Conservation (phyloP, 2,329 filamentous ascomycete species). For the Didymella exigua region DNA sequence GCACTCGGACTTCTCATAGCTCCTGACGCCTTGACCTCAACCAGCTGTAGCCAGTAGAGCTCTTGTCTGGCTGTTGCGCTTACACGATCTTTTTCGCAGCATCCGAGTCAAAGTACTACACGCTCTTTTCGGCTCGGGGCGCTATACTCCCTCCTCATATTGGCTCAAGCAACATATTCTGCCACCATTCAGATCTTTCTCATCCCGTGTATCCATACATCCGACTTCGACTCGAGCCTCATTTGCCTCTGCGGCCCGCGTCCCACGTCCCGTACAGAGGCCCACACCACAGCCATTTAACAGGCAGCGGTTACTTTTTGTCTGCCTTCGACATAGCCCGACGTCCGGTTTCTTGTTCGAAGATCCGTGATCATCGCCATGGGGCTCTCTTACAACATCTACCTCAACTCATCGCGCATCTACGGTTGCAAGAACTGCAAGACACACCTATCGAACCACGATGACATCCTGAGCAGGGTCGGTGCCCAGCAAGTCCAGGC, state of each 20-base stretch:
- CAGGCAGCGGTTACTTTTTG: neutral
- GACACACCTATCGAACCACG: conserved; percentile 90
- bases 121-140: neutral
- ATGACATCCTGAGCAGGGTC: conserved; percentile 94
- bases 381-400: conserved; percentile 91
- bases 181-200: neutral
- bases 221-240: neutral
- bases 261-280: conserved; percentile 4
- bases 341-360: neutral
- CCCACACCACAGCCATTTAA: conserved; percentile 3
- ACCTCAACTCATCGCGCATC: conserved; percentile 83
- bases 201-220: conserved; percentile 1
- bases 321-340: neutral
- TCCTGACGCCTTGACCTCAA: neutral
- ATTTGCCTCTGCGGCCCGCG: conserved; percentile 3
- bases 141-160: neutral
- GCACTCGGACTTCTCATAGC: neutral
- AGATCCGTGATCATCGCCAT: conserved; percentile 54
- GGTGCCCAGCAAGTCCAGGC: conserved; percentile 36
- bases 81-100: neutral
- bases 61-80: neutral
- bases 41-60: neutral
- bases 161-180: neutral
- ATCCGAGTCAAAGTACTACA: neutral
- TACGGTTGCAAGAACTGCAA: conserved; percentile 94